Evolutionary conservation across 2,329 filamentous ascomycete species (phyloP), one percentile per base, ranked within the genome.

Genomic region (Fusarium fujikuroi): DNA sequence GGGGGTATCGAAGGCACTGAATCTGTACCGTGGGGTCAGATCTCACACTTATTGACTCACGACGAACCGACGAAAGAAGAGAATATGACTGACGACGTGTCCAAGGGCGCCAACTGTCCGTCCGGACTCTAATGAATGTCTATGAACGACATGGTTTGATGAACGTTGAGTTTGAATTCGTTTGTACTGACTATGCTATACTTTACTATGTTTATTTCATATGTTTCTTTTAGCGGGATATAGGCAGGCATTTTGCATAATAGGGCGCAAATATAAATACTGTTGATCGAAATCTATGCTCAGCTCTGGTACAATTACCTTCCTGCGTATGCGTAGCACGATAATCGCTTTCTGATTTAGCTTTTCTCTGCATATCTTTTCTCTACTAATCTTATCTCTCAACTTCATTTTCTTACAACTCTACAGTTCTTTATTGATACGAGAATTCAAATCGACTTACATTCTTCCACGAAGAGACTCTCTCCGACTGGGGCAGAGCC

Each of bases 51-150:
- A 50, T 73, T 50, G 46, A 73, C 67, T 73, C 47, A 69, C 56
- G 72, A 75, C 46, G 61, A 77, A 59, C 52, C 43, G 54, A 71
- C 39, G 66, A 63, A 73, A 67, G 52, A 63, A 46, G 74, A 66
- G 49, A 52, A 63, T 37, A 69, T 52, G 68, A 76, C 70, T 67
- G 69, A 78, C 56, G 69, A 78, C 30, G 60, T 69, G 57, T 63
- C 69, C 57, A 68, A 59, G 23, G 60, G 43, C 54, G 40, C 57
- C 49, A 59, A 69, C 39, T n/a, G 47, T 61, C 50, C 39, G 39
- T 58, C 50, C 52, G 64, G 49, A 62, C 39, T 42, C 70, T 53
- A 69, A 76, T 52, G 60, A 75, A 59, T 63, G 60, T 63, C 69
- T 63, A 76, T 59, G 56, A 50, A 50, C 54, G 57, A 58, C 42